Evolutionary conservation across 352 stramenopile species (phyloP).

Genomic region (Pythium dissotocum): DNA sequence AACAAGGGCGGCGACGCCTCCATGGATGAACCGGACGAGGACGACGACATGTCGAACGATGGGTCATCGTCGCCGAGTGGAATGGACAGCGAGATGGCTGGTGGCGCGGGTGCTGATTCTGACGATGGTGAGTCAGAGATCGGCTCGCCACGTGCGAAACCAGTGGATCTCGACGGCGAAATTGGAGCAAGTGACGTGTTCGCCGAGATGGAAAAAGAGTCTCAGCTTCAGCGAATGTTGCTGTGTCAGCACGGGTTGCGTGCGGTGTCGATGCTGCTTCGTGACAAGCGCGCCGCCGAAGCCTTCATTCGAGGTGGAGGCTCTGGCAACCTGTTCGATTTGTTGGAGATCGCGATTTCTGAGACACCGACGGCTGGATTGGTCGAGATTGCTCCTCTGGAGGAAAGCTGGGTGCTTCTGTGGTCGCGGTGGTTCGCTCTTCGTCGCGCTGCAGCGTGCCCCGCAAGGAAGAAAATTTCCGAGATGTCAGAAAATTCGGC

Average conservation of each 20-base stretch:
- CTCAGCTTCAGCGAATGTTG: constrained; percentile 70
- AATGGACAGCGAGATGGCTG: constrained; percentile 72
- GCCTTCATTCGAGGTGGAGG: constrained; percentile 67
- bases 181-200: constrained; percentile 54
- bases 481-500: constrained; percentile 36
- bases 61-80: constrained; percentile 68
- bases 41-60: constrained; percentile 88
- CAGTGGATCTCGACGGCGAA: constrained; percentile 13
- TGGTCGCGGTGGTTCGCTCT: constrained; percentile 78
- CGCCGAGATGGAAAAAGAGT: constrained; percentile 78
- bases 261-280: constrained; percentile 67
- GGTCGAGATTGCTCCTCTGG: constrained; percentile 68
- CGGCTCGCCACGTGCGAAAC: constrained; percentile 11
- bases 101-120: constrained; percentile 50
- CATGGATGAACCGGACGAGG: constrained; percentile 72
- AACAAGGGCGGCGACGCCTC: constrained; percentile 38
- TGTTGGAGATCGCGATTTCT: constrained; percentile 69
- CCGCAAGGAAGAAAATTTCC: constrained; percentile 32
- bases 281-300: constrained; percentile 61
- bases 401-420: constrained; percentile 79
- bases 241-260: constrained; percentile 79
- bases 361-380: constrained; percentile 71
- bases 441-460: constrained; percentile 46
- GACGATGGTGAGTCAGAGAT: constrained; percentile 57
- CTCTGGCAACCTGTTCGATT: constrained; percentile 53